Evolutionary conservation across 371 early-diverging fungal species (phyloP).

Genomic region (Mucor ambiguus): DNA sequence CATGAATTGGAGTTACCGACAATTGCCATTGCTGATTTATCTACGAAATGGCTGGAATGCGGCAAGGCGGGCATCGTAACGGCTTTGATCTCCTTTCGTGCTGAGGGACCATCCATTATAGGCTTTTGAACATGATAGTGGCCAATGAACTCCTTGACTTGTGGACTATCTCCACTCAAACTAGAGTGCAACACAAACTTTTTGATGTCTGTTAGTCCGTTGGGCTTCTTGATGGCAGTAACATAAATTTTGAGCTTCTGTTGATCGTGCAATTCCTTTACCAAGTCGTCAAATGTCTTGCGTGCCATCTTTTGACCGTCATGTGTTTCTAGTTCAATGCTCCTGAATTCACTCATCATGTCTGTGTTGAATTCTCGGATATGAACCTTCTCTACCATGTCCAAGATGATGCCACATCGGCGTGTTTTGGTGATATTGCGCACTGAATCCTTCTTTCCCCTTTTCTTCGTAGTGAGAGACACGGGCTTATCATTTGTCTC

Average conservation of each 20-base stretch:
- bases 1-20: background rate
- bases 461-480: background rate
- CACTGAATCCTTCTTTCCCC: background rate
- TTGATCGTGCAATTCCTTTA: conserved; percentile 10
- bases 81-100: background rate
- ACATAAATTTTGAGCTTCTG: conserved; percentile 13
- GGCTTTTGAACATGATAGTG: background rate
- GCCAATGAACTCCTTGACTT: conserved; percentile 9
- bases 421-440: conserved; percentile 10
- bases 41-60: background rate
- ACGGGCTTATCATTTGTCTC: background rate
- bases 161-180: conserved; percentile 8
- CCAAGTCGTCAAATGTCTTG: conserved; percentile 9
- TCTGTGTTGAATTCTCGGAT: conserved; percentile 8
- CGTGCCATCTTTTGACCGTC: conserved; percentile 9
- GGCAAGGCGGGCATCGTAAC: conserved; percentile 10
- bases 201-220: conserved; percentile 19
- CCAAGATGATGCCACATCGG: conserved; percentile 9
- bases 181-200: conserved; percentile 16
- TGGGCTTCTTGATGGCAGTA: background rate
- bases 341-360: conserved; percentile 6
- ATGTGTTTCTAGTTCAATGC: conserved; percentile 1
- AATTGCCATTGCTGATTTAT: background rate
- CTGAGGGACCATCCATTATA: background rate
- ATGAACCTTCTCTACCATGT: conserved; percentile 17